Evolutionary conservation across 2,329 filamentous ascomycete genomes (phyloP), one percentile per base, ranked within the genome.

Genomic region (Aurifilum marmelostoma): DNA sequence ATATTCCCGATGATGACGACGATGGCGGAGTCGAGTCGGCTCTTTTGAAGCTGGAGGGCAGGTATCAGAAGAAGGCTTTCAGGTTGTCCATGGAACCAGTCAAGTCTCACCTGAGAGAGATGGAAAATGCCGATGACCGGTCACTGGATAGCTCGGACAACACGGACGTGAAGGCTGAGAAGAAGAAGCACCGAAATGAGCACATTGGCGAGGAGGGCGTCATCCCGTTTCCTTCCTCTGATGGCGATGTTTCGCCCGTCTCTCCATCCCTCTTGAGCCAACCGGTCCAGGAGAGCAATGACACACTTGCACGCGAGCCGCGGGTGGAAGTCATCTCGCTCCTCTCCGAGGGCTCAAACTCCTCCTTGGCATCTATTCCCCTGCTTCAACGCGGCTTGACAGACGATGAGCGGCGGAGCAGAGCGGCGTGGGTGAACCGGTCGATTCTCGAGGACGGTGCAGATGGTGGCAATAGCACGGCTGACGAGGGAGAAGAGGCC

Each of bases 11-110:
- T 75, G 93, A 97, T 50, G 87, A 90, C 71, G 90, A 91, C 60
- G 92, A 97, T 75, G 93, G 93, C 8, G 95, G 95, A 16, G 90
- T 98, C 34, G 96, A 98, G 76, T 94, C 94, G n/a, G 93, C 96
- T 0, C 79, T 99, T 64, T 81, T 94, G 74, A 99, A 98, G 75
- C 85, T 99, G 0, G 96, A 99, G 81, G 96, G 96, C 12, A 95
- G 89, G 73, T 96, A 91, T 74, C 86, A 91, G 76, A 89, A 85
- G 73, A 87, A 79, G 73, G 71, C 77, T 0, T 77, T 77, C 37
- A 81, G 79, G 65, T 75, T 82, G 16, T 83, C 80, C 18, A 81
- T 83, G 71, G 80, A 82, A 58, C 78, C 79, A 12, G 67, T 72
- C 11, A 63, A 11, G 18, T 34, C 68, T 58, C 16, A 32, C 6